Conservation (phyloP, 129 eudicot genomes). For the Tanacetum coccineum region DNA sequence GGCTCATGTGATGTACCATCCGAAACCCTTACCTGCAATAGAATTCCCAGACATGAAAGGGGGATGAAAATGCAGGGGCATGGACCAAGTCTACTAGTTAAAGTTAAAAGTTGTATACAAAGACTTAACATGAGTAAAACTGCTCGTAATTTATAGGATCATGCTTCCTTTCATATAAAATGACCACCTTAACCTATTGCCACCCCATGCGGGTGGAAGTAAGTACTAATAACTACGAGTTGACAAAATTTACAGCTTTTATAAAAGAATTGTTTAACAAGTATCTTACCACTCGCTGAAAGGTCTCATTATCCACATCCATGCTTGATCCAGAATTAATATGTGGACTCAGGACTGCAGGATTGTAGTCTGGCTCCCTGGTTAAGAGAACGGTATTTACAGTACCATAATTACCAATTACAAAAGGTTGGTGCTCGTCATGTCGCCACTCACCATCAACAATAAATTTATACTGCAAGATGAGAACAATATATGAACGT, state of each 20-base stretch:
- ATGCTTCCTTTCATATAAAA: no score
- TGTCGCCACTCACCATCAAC: slow-evolving; percentile 98
- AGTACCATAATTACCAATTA: slow-evolving; percentile 58
- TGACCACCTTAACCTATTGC: no score
- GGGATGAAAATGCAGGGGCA: no score
- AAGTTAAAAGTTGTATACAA: no score
- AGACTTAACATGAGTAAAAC: no score
- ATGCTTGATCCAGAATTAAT: slow-evolving; percentile 63
- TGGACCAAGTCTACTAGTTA: no score
- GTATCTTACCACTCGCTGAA: slow-evolving; percentile 59
- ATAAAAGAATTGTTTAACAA: neutral
- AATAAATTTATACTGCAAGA: slow-evolving; percentile 74
- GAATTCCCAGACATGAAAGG: no score
- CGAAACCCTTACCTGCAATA: slow-evolving; percentile 55
- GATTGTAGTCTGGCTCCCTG: slow-evolving; percentile 48
- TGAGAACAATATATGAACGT: slow-evolving; percentile 1
- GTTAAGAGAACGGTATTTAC: slow-evolving; percentile 76
- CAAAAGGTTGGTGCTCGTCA: slow-evolving; percentile 75
- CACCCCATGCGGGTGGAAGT: no score
- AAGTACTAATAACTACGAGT: no score
- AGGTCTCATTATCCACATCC: slow-evolving; percentile 83
- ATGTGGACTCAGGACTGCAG: slow-evolving; percentile 48
- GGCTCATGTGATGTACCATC: slow-evolving; percentile 54
- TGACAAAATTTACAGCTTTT: no score
- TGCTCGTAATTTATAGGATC: no score